A percentile compares a stretch with the other conserved stretches of the same genome.
phyloP scores from a whole-genome alignment of 257 asterid genomes.

The Petrea volubilis region DNA sequence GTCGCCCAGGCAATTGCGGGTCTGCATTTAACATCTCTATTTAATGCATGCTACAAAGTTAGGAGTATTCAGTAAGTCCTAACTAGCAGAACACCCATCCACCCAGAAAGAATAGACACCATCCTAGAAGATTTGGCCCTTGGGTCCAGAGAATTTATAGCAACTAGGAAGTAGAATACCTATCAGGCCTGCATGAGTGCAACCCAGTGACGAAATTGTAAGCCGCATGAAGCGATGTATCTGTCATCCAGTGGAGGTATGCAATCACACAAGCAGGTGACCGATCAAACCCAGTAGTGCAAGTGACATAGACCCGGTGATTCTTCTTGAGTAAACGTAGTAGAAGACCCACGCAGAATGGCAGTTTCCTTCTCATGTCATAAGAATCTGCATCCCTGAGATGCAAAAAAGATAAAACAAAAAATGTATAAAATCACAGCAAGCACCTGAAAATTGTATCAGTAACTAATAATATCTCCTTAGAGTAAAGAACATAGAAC shows the following conservation, averaged over 20 bases:
- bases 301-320: constrained; percentile 84
- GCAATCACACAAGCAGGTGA: constrained; percentile 97
- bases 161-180: constrained; percentile 50
- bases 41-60: constrained; percentile 15
- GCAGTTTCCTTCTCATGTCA: constrained; percentile 91
- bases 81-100: background rate
- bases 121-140: background rate
- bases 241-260: constrained; percentile 98
- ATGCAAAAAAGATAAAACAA: constrained; percentile 15
- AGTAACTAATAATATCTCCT: constrained; percentile 4
- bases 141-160: constrained; percentile 1
- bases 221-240: constrained; percentile 93
- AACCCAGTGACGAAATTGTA: constrained; percentile 82
- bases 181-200: constrained; percentile 89
- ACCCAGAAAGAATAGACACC: background rate
- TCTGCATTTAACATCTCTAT: constrained; percentile 47
- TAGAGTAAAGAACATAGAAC: constrained; percentile 2
- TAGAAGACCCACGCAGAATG: constrained; percentile 89
- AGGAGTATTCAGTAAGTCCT: background rate
- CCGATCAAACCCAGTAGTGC: constrained; percentile 91
- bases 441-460: background rate
- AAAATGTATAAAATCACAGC: background rate
- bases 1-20: constrained; percentile 99
- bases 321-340: constrained; percentile 85
- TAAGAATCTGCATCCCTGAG: constrained; percentile 88